These are phyloP conservation scores for Camellia japonica DNA, from an alignment of 148 eudicot species.

Conservation along the genomic window DNA sequence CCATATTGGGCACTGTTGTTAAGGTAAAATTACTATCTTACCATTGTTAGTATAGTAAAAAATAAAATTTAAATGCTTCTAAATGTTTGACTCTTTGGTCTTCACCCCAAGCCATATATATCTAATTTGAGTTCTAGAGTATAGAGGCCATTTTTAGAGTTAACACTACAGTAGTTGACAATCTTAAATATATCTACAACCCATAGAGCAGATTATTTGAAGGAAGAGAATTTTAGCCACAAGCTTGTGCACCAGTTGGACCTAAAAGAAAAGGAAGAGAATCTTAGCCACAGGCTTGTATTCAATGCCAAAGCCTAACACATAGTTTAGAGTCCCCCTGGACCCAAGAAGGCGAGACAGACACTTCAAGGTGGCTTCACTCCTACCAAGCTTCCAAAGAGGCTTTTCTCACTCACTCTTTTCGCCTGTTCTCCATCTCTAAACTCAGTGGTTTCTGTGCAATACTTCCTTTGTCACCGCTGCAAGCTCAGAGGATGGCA, in stretches of 20 bases:
- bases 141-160: not conserved
- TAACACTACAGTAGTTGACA: not conserved
- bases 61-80: not conserved
- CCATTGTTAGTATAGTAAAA: not conserved
- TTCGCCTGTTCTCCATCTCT: not conserved
- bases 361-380: not conserved
- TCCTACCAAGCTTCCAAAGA: conserved; percentile 3
- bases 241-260: not conserved
- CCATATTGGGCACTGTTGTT: conserved; percentile 80
- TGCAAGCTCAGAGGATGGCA: not conserved
- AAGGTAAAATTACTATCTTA: conserved; percentile 44
- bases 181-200: not conserved
- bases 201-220: not conserved
- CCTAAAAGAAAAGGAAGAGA: not conserved
- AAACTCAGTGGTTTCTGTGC: not conserved
- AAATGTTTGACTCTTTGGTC: not conserved
- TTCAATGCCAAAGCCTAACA: not conserved
- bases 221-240: not conserved
- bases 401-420: not conserved
- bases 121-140: not conserved
- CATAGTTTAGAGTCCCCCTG: not conserved
- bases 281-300: not conserved
- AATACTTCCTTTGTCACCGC: not conserved
- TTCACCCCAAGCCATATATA: not conserved
- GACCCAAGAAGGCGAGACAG: no score